These are phyloP conservation scores for Aspergillus sparsus DNA, from an alignment of 495 filamentous ascomycete species.

Conservation along the genomic window DNA sequence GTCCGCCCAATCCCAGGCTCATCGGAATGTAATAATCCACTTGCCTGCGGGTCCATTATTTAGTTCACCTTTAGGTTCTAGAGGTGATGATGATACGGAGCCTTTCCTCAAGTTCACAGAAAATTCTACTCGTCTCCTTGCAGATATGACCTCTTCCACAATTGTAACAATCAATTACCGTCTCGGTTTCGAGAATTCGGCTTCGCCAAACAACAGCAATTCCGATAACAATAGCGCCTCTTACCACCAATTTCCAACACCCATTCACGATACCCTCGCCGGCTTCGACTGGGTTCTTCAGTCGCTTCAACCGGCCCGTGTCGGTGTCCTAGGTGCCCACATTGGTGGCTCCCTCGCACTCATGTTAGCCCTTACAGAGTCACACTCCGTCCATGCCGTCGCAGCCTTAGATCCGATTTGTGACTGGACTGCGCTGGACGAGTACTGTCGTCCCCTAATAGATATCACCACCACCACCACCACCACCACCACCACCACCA, in stretches of 20 bases:
- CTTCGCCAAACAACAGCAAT: background rate
- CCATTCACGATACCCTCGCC: constrained; percentile 45
- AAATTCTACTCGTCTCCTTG: constrained; percentile 19
- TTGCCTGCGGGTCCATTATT: constrained; percentile 44
- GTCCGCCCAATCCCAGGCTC: background rate
- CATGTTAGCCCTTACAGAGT: constrained; percentile 62
- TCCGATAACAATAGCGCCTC: background rate
- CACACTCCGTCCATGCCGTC: constrained; percentile 40
- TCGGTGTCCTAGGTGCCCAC: constrained; percentile 55
- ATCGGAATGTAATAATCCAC: constrained; percentile 38
- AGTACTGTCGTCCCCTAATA: constrained; percentile 30
- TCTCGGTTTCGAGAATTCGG: constrained; percentile 30
- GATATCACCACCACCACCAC: background rate
- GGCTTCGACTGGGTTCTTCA: constrained; percentile 44
- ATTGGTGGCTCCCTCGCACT: constrained; percentile 57
- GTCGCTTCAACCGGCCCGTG: constrained; percentile 30
- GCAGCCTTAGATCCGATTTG: constrained; percentile 40
- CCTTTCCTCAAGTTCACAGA: constrained; percentile 3
- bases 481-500: background rate
- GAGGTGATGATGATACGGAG: background rate
- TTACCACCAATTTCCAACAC: constrained; percentile 36
- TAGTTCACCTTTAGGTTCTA: background rate
- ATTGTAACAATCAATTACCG: constrained; percentile 48
- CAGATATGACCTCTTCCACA: constrained; percentile 33
- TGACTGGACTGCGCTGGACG: constrained; percentile 44